Evolutionary conservation across 768 basidiomycete genomes (phyloP).

Genomic region (Sutorius australiensis): DNA sequence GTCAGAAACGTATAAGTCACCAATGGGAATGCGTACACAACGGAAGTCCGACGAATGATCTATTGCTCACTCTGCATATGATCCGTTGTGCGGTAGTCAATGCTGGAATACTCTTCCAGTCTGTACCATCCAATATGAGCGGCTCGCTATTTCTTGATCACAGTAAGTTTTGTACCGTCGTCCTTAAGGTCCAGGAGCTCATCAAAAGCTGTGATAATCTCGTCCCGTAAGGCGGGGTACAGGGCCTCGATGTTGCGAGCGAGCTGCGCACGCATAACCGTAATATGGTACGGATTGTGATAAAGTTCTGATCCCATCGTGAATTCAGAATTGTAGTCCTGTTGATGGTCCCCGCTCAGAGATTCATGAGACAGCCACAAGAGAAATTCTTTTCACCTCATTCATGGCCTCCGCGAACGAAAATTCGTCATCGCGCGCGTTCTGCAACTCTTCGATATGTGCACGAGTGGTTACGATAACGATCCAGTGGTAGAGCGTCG

Average conservation of each 20-base stretch:
- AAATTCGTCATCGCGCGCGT: slow-evolving; percentile 36
- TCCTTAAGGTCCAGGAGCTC: slow-evolving; percentile 30
- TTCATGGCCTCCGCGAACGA: slow-evolving; percentile 29
- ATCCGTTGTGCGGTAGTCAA: slow-evolving; percentile 30
- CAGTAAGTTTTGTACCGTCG: slow-evolving; percentile 5
- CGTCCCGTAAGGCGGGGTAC: slow-evolving; percentile 42
- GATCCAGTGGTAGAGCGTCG: slow-evolving; percentile 32
- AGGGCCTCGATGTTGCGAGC: slow-evolving; percentile 36
- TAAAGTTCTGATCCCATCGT: slow-evolving; percentile 32
- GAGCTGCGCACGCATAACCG: slow-evolving; percentile 26
- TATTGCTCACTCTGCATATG: slow-evolving; percentile 40
- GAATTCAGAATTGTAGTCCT: slow-evolving; percentile 37
- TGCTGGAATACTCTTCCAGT: slow-evolving; percentile 36
- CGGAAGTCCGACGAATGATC: slow-evolving; percentile 48
- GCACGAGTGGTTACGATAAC: slow-evolving; percentile 32
- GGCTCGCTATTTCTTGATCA: neutral
- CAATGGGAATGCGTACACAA: slow-evolving; percentile 31
- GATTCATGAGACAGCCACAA: too few relatives aligned
- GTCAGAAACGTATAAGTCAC: neutral
- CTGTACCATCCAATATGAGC: slow-evolving; percentile 17
- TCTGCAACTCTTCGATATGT: slow-evolving; percentile 38
- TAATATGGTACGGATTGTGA: slow-evolving; percentile 27
- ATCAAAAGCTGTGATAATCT: slow-evolving; percentile 38
- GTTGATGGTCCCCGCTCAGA: neutral
- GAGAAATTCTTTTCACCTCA: slow-evolving; percentile 27